These are phyloP conservation scores for Euphorbia schlechtendalii DNA, from an alignment of 441 rosid genomes.

Conservation along the genomic window DNA sequence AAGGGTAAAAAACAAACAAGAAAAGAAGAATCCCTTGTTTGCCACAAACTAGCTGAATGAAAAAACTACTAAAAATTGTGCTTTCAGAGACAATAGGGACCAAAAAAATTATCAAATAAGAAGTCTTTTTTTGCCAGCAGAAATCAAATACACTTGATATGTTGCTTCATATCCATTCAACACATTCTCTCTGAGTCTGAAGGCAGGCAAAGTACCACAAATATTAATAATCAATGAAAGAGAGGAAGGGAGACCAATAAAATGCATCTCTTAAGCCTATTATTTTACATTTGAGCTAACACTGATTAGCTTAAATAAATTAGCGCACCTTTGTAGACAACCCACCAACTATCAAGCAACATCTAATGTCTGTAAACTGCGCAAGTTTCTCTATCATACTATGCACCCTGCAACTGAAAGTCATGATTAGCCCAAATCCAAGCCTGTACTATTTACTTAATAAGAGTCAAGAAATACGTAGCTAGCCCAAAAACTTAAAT, in stretches of 20 bases:
- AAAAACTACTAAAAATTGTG: background rate
- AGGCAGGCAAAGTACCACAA: background rate
- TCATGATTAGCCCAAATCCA: background rate
- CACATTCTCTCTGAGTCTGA: background rate
- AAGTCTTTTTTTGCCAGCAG: background rate
- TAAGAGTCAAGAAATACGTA: background rate
- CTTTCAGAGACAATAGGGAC: background rate
- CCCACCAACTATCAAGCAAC: conserved; percentile 91
- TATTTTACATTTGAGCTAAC: background rate
- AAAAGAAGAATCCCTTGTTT: background rate
- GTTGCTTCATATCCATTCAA: background rate
- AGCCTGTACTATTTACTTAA: background rate
- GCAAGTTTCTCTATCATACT: conserved; percentile 89
- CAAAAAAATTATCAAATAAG: background rate
- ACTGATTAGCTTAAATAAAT: conserved; percentile 8
- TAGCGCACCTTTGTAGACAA: conserved; percentile 71
- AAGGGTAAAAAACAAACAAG: background rate
- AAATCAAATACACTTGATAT: background rate
- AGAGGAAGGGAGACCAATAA: background rate
- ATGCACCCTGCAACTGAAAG: conserved; percentile 60
- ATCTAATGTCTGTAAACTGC: conserved; percentile 80
- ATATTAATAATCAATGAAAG: background rate
- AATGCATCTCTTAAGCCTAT: background rate
- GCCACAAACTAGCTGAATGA: background rate
- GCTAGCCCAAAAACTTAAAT: background rate